Conservation (phyloP, 2,329 filamentous ascomycete species). For the Byssochlamys sp. region DNA sequence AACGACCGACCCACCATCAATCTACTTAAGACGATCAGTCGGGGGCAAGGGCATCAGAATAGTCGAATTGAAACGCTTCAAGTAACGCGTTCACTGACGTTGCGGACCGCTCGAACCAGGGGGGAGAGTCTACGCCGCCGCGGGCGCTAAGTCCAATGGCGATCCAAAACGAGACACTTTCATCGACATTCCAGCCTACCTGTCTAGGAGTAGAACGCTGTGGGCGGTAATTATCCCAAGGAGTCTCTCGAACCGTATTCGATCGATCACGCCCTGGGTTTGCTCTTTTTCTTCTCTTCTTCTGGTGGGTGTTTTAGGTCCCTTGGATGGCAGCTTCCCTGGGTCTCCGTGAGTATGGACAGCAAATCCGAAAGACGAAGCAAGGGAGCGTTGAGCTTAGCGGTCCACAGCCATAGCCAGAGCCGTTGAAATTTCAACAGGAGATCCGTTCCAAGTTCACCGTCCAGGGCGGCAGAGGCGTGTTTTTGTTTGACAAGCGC, state of each 20-base stretch:
- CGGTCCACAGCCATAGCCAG: not conserved
- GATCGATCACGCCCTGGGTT: not conserved
- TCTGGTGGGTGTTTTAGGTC: no score
- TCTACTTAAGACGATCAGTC: not conserved
- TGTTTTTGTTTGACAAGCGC: not conserved
- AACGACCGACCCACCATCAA: not conserved
- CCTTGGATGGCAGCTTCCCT: not conserved
- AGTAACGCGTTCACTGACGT: not conserved
- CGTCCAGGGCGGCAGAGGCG: not conserved
- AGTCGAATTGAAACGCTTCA: not conserved
- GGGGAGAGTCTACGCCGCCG: not conserved
- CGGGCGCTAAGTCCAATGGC: not conserved
- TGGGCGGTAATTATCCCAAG: no score
- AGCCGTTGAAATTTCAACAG: not conserved
- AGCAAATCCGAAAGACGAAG: not conserved
- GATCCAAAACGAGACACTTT: not conserved
- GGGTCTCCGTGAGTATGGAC: not conserved
- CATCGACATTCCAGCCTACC: not conserved
- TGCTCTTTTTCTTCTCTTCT: no score
- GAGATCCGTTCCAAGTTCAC: not conserved
- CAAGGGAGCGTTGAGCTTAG: not conserved
- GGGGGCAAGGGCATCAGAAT: not conserved
- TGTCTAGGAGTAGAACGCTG: no score
- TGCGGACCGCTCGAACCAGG: not conserved
- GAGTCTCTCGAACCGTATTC: not conserved